A percentile compares a stretch with the other conserved stretches of the same genome.
These are phyloP conservation scores for Oryza glumipatula DNA, from an alignment of 176 grass and related monocot genomes.

Conservation along the genomic window DNA sequence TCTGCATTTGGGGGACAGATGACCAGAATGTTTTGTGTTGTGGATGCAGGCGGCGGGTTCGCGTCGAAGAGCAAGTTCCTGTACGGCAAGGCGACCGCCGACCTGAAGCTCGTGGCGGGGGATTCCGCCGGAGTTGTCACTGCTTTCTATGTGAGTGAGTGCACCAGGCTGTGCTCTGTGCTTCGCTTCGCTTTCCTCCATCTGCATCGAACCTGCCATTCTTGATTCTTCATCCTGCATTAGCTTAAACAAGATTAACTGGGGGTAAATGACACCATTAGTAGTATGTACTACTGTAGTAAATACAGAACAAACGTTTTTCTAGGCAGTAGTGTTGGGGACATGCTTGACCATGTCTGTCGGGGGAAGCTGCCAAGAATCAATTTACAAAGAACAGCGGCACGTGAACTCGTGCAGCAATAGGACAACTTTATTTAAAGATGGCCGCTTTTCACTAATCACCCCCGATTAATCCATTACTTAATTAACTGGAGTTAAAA, in stretches of 20 bases:
- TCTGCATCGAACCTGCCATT: neutral
- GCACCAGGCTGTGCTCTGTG: neutral
- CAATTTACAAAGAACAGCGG: conserved; percentile 23
- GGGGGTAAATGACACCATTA: neutral
- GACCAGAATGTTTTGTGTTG: neutral
- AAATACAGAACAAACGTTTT: neutral
- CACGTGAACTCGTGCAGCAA: conserved; percentile 40
- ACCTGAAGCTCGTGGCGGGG: conserved; percentile 86
- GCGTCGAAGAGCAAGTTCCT: conserved; percentile 76
- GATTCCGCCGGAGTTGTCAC: conserved; percentile 96
- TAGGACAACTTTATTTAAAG: conserved; percentile 2
- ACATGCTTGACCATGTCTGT: neutral
- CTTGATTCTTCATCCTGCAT: neutral
- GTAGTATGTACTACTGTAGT: no score
- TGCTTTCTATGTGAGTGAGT: conserved; percentile 87
- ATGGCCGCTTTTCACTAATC: neutral
- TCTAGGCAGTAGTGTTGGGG: neutral
- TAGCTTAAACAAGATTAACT: neutral
- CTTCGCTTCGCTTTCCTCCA: neutral
- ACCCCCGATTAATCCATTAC: neutral
- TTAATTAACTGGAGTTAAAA: neutral
- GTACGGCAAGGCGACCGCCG: conserved; percentile 79
- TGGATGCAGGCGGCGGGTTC: conserved; percentile 60
- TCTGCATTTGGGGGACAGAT: neutral
- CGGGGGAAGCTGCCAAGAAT: conserved; percentile 12